Base-by-base conservation (phyloP, 2,329 filamentous ascomycete genomes). In the Fusarium sp. region DNA sequence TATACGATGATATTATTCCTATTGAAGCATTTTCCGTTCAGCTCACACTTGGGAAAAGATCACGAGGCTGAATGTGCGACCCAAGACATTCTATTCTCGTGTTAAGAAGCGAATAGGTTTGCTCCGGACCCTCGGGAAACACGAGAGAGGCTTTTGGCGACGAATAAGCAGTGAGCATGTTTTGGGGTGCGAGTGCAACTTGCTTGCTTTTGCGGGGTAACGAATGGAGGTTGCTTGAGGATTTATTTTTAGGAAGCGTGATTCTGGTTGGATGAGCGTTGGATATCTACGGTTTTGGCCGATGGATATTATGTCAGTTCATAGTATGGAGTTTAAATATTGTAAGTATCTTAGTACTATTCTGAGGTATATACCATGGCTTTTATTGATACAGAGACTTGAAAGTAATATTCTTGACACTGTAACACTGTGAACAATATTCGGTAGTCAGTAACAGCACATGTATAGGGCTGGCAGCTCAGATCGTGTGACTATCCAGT, bases 201-300 rank as follows among this genome's bases (percentile, higher is more conserved):
- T 49, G 15, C 43, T 53, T n/a, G n/a, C n/a, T 53, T 63, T 53
- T 68, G 65, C 65, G 65, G 64, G 65, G 65, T 65, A 65, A 29
- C 31, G 16, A 35, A 42, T 52, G 53, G 41, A 65, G 38, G 41
- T 24, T 28, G 41, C 41, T 37, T 11, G 35, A 18, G 33, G 28
- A 43, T 60, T 65, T 65, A 66, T 68, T 68, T 68, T 68, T 68
- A 68, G 64, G n/a, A 12, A 20, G 9, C 9, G 20, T 7, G 10
- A 28, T 29, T 23, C 8, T 37, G 20, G 53, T 33, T 55, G 29
- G 15, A 37, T 18, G 44, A 10, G 50, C 31, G 44, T 12, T n/a
- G 5, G 5, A 20, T 68, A 35, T 41, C 15, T 37, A 37, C 39
- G 12, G 9, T 35, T 50, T 42, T 38, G 38, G 38, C 4, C 3